Percentiles rank a stretch among this genome's conserved stretches.
Conservation (phyloP, 2,329 filamentous ascomycete genomes). For the Ceratocystis eucalypticola region DNA sequence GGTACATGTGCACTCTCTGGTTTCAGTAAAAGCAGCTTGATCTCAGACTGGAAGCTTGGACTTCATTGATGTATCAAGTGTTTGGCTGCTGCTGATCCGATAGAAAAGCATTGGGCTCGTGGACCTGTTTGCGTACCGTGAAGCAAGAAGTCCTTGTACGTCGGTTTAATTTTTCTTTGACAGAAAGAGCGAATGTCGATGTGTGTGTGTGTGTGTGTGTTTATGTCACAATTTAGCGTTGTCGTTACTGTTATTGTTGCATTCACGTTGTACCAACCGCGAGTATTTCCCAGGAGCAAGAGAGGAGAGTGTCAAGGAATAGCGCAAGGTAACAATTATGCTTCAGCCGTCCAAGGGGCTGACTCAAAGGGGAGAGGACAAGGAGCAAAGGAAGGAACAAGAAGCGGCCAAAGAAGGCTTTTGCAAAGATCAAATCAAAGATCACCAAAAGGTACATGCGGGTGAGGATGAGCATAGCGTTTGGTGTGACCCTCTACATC, state of each 20-base stretch:
- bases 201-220: not conserved
- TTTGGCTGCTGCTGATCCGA: not conserved
- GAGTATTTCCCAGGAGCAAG: not conserved
- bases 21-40: not conserved
- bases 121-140: not conserved
- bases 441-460: not conserved
- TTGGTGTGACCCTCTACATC: not conserved
- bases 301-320: not conserved
- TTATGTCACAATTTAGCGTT: not conserved
- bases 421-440: not conserved
- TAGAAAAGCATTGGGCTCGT: not conserved
- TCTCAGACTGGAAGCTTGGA: not conserved
- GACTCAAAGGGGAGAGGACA: not conserved
- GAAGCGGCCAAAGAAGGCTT: not conserved
- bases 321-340: not conserved
- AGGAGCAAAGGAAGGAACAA: not conserved
- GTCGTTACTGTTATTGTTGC: not conserved
- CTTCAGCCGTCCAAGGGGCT: conserved; percentile 1
- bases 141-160: not conserved
- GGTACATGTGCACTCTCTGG: not conserved
- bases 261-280: not conserved
- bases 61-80: not conserved
- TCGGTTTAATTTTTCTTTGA: not conserved
- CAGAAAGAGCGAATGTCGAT: not conserved
- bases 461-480: not conserved